Evolutionary conservation across 306 rosid genomes (phyloP).

Genomic region (Carpinus fangiana): DNA sequence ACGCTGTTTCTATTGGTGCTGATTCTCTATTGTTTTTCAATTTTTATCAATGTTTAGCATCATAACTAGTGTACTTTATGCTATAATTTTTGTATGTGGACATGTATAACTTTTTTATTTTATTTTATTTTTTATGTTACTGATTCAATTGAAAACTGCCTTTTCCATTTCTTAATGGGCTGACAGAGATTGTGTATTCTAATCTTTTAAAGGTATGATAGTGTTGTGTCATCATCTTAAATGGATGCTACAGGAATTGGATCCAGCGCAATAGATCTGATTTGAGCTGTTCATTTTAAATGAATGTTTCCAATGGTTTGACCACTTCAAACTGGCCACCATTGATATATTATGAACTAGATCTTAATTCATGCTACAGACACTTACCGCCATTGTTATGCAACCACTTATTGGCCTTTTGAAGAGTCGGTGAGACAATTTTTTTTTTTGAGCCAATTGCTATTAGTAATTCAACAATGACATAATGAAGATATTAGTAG

Average conservation of each 20-base stretch:
- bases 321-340: no score
- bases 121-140: no score
- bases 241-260: no score
- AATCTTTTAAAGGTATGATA: not conserved
- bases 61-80: not conserved
- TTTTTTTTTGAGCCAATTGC: not conserved
- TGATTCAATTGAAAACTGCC: not conserved
- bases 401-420: not conserved
- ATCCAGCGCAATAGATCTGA: no score
- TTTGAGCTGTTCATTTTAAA: no score
- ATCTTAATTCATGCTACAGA: no score
- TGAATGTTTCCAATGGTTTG: no score
- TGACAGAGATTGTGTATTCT: constrained; percentile 3
- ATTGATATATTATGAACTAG: no score
- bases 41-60: not conserved
- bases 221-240: not conserved
- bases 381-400: no score
- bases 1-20: constrained; percentile 3
- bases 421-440: not conserved
- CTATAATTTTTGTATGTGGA: not conserved
- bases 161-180: constrained; percentile 1
- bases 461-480: no score
- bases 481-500: no score
- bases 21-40: constrained; percentile 1
- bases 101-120: not conserved